Evolutionary conservation across 1,284 basidiomycete species (phyloP).

Genomic region (Taiwanofungus camphoratus): DNA sequence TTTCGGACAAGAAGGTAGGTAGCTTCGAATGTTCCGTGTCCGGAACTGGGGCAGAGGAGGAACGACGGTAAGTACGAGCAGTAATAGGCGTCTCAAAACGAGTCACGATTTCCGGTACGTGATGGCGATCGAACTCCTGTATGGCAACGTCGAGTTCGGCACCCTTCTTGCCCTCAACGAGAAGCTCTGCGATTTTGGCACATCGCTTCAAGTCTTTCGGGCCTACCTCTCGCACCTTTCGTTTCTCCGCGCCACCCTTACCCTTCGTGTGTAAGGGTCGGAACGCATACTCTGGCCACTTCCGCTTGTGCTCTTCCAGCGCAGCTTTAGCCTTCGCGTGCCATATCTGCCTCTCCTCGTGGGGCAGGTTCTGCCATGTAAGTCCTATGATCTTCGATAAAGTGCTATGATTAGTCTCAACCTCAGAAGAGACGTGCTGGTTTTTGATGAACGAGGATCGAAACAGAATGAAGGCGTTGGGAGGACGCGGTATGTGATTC

Average conservation of each 20-base stretch:
- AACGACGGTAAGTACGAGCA: slow-evolving; percentile 49
- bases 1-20: slow-evolving; percentile 20
- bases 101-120: slow-evolving; percentile 58
- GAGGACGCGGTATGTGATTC: slow-evolving; percentile 85
- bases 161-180: slow-evolving; percentile 71
- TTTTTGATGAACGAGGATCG: slow-evolving; percentile 82
- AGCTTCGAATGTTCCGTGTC: slow-evolving; percentile 28
- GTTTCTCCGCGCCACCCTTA: slow-evolving; percentile 42
- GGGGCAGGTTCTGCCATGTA: slow-evolving; percentile 67
- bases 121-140: slow-evolving; percentile 64
- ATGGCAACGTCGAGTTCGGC: slow-evolving; percentile 64
- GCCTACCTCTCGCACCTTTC: slow-evolving; percentile 60
- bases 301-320: slow-evolving; percentile 60
- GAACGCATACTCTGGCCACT: slow-evolving; percentile 69
- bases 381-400: slow-evolving; percentile 47
- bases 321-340: slow-evolving; percentile 59
- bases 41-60: slow-evolving; percentile 40
- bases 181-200: slow-evolving; percentile 71
- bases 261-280: slow-evolving; percentile 49
- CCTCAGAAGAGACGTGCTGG: slow-evolving; percentile 67
- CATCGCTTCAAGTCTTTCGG: slow-evolving; percentile 67
- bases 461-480: slow-evolving; percentile 95
- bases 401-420: slow-evolving; percentile 80
- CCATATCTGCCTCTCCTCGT: slow-evolving; percentile 68
- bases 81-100: slow-evolving; percentile 71